Base-by-base conservation (phyloP, 2,329 filamentous ascomycete genomes). In the Chaetomium globosum region DNA sequence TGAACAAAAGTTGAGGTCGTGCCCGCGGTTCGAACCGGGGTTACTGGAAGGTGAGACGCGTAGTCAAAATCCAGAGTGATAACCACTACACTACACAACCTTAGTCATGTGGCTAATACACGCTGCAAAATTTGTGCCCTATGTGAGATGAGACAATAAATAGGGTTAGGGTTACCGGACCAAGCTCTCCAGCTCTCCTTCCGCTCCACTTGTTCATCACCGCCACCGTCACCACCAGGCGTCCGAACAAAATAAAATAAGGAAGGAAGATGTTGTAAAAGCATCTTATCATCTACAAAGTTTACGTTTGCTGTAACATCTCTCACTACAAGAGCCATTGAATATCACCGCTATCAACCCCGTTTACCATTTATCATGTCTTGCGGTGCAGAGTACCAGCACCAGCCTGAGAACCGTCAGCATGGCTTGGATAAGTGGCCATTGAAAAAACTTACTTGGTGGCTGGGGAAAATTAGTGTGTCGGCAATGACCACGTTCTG, bases 401-500 rank as follows among this genome's bases (percentile, higher is more conserved):
- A 19, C 70, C 73, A 58, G 70, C 75, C 75, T 77, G 33, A 7
- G n/a, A 53, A 43, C 58, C 8, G 60, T 68, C n/a, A 66, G 61
- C 51, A 54, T 30, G 8, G 46, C 46, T 2, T 12, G 4, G 2
- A 48, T 48, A 48, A 48, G 9, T 9, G 7, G 7, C 4, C n/a
- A 28, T 16, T 13, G n/a, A 43, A n/a, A 9, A 12, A 9, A 33
- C 83, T 78, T 77, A 92, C 92, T 85, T 97, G 93, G 75, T 97
- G 93, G 73, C 89, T 95, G 5, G 93, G 93, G 78, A 90, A 97
- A 61, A 97, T 82, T 67, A 97, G 79, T 6, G 91, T 90, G 78
- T 97, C 93, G 23, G 93, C 93, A 71, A 97, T 78, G 23, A 97
- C 92, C 5, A 97, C 92, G 75, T 97, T 97, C 80, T 97, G 92